Percentiles rank a stretch among this genome's conserved stretches.
Conservation (phyloP, 441 rosid genomes). For the Omphalea diandra region DNA sequence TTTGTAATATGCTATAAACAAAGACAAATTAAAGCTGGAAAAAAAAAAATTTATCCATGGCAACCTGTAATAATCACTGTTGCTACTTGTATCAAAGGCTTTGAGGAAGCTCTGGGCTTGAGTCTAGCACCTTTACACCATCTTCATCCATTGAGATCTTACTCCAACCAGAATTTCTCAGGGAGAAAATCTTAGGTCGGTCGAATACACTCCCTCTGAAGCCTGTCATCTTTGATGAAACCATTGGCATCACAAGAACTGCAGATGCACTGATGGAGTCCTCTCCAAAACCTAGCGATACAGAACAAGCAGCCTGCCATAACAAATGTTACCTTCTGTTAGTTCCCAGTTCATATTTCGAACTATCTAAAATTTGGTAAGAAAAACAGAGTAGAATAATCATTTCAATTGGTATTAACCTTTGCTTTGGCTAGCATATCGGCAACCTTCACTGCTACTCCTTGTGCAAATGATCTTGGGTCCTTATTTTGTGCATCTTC, state of each 20-base stretch:
- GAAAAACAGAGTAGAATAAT: neutral
- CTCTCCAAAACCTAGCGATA: slow-evolving; percentile 79
- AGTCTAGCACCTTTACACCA: slow-evolving; percentile 38
- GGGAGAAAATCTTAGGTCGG: slow-evolving; percentile 58
- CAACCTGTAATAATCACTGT: neutral
- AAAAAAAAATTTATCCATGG: neutral
- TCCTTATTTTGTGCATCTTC: slow-evolving; percentile 61
- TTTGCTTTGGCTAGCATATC: slow-evolving; percentile 70
- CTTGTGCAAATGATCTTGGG: slow-evolving; percentile 55
- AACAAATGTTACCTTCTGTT: neutral
- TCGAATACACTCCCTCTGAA: slow-evolving; percentile 75
- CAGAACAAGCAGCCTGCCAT: slow-evolving; percentile 67
- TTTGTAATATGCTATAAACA: slow-evolving; percentile 2
- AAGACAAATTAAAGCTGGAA: neutral
- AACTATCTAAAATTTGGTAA: neutral
- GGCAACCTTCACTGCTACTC: slow-evolving; percentile 45
- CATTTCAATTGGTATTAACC: slow-evolving; percentile 40
- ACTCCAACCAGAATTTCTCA: slow-evolving; percentile 74
- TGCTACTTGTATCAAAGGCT: slow-evolving; percentile 26
- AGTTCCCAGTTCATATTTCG: neutral
- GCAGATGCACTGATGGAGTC: slow-evolving; percentile 96
- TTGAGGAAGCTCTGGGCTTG: slow-evolving; percentile 36
- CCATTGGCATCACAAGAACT: slow-evolving; percentile 93
- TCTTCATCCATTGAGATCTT: slow-evolving; percentile 55
- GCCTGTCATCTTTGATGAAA: slow-evolving; percentile 88